Conservation (phyloP, 331 rosid species). For the Telfairia occidentalis region DNA sequence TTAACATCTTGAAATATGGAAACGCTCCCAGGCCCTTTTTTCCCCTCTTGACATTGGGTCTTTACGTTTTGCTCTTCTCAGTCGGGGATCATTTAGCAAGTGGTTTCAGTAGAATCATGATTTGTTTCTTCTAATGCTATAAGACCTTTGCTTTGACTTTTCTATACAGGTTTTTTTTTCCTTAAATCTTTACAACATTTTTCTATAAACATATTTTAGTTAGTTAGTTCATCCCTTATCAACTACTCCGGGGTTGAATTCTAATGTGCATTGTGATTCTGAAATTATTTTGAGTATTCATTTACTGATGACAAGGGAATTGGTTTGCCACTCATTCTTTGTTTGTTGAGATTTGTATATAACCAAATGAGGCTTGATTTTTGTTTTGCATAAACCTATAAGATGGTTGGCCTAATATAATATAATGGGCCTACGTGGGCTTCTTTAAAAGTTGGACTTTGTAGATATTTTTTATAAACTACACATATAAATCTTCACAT, state of each 20-base stretch:
- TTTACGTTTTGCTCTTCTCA: background rate
- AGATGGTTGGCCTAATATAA: background rate
- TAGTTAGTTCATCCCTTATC: background rate
- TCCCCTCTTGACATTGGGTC: background rate
- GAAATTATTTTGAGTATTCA: background rate
- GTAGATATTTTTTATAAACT: background rate
- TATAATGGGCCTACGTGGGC: background rate
- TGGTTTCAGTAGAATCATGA: background rate
- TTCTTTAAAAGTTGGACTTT: background rate
- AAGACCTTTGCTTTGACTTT: background rate
- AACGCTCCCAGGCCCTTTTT: background rate
- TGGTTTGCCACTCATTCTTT: background rate
- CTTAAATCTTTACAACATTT: too few species aligned
- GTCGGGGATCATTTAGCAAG: background rate
- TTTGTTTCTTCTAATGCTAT: background rate
- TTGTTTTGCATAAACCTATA: background rate
- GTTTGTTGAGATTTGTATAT: background rate
- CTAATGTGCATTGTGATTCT: background rate
- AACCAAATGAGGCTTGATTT: background rate
- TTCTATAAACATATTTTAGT: background rate
- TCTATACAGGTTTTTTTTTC: too few species aligned
- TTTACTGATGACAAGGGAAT: background rate
- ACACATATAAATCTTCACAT: background rate
- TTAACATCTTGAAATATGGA: background rate
- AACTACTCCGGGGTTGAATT: too few species aligned